phyloP scores from a whole-genome alignment of 805 yeast species.

The Ogataea pini region DNA sequence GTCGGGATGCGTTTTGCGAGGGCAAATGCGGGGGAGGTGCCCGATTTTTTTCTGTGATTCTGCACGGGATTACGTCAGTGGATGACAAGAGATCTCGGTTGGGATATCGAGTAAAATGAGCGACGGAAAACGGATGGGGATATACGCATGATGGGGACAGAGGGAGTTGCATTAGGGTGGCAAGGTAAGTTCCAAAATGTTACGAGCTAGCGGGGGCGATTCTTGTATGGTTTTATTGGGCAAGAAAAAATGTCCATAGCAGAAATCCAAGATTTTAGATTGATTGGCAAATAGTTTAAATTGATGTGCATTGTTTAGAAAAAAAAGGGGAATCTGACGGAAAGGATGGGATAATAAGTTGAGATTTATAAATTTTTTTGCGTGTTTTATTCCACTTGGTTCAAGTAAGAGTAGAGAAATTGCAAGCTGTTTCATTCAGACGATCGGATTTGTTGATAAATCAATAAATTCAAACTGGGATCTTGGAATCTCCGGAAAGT shows the following conservation, averaged over 20 bases:
- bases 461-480: too few relatives aligned
- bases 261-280: neutral
- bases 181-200: too few relatives aligned
- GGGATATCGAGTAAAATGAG: neutral
- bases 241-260: neutral
- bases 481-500: too few relatives aligned
- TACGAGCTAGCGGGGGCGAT: too few relatives aligned
- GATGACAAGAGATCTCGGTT: conserved; percentile 2
- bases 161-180: too few relatives aligned
- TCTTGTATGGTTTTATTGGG: too few relatives aligned
- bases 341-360: neutral
- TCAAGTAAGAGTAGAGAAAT: too few relatives aligned
- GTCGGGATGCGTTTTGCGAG: neutral
- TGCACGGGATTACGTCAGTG: neutral
- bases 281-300: neutral
- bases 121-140: neutral
- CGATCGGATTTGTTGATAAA: too few relatives aligned
- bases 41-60: neutral
- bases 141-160: too few relatives aligned
- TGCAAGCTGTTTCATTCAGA: too few relatives aligned
- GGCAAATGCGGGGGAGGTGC: neutral
- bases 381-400: neutral
- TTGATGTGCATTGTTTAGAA: neutral
- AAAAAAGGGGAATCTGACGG: conserved; percentile 7
- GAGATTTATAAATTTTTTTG: neutral